These are phyloP conservation scores for Pythium phragmiticola DNA, from an alignment of 352 stramenopile genomes.

Conservation along the genomic window DNA sequence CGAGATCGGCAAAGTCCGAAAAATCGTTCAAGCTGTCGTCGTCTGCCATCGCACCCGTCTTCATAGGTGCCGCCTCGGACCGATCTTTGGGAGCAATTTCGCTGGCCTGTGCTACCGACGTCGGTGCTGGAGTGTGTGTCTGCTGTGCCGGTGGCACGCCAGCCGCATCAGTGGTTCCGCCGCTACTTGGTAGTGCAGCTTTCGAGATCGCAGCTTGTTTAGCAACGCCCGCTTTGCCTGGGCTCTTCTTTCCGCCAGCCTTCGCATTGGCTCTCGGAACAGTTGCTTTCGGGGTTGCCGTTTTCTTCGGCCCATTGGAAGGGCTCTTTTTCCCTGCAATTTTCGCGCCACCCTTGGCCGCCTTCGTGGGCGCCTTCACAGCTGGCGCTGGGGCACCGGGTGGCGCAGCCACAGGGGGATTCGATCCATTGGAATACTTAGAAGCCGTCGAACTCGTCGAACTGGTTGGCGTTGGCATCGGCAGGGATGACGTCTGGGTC, in stretches of 20 bases:
- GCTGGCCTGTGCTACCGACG: not conserved
- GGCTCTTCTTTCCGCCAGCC: constrained; percentile 23
- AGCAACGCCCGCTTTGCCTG: not conserved
- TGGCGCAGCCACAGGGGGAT: not conserved
- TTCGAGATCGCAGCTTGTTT: constrained; percentile 19
- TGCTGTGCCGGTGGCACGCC: not conserved
- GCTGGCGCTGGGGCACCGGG: not conserved
- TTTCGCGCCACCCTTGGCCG: constrained; percentile 19
- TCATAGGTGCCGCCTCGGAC: not conserved
- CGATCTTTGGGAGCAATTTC: constrained; percentile 9
- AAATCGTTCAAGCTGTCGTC: constrained; percentile 74
- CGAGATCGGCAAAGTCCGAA: constrained; percentile 66
- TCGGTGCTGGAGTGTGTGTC: not conserved
- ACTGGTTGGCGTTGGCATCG: not conserved
- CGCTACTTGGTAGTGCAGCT: not conserved
- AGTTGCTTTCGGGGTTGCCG: constrained; percentile 15
- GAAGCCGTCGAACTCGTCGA: not conserved
- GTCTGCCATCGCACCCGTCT: constrained; percentile 28
- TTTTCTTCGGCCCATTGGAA: constrained; percentile 18
- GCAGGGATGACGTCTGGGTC: not conserved
- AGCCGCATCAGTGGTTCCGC: not conserved
- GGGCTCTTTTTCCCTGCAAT: constrained; percentile 24
- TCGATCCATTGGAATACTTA: not conserved
- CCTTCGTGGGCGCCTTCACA: constrained; percentile 16
- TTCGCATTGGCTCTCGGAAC: constrained; percentile 22